Evolutionary conservation across 2,329 filamentous ascomycete genomes (phyloP).

Genomic region (Neoascochyta sp.): DNA sequence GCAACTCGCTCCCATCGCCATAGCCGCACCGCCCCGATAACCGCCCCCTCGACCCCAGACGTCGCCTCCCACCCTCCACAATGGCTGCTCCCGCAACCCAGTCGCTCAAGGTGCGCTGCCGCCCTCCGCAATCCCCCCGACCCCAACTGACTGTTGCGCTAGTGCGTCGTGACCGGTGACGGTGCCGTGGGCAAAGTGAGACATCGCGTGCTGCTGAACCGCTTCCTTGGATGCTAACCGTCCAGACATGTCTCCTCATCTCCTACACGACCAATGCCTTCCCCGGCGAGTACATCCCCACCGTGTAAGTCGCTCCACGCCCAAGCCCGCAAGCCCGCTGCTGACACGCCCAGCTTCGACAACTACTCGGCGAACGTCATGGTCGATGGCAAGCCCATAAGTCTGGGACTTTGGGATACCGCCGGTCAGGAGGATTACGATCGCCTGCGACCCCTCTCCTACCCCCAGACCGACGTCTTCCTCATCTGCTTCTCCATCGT

Average conservation of each 20-base stretch:
- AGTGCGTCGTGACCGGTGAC: constrained; percentile 99
- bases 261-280: constrained; percentile 99
- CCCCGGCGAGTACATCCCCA: constrained; percentile 99
- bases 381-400: constrained; percentile 98
- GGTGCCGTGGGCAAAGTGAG: constrained; percentile 97
- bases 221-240: constrained; percentile 23
- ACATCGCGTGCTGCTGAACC: constrained; percentile 15
- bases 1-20: too few species aligned
- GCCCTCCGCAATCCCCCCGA: neutral
- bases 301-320: constrained; percentile 62
- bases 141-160: constrained; percentile 20
- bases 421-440: constrained; percentile 99
- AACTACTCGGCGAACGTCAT: constrained; percentile 99
- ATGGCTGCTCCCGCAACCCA: constrained; percentile 84
- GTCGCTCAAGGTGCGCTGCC: constrained; percentile 72
- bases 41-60: neutral
- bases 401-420: constrained; percentile 95
- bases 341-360: constrained; percentile 67
- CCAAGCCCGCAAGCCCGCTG: constrained; percentile 8
- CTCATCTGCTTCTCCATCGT: constrained; percentile 98
- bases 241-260: constrained; percentile 94
- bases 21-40: neutral
- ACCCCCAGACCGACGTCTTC: constrained; percentile 97
- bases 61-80: constrained; percentile 5
- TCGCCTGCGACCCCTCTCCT: constrained; percentile 87